A percentile compares a stretch with the other conserved stretches of the same genome.
These are phyloP conservation scores for Tuber magnatum DNA, from an alignment of 495 filamentous ascomycete genomes.

Conservation along the genomic window DNA sequence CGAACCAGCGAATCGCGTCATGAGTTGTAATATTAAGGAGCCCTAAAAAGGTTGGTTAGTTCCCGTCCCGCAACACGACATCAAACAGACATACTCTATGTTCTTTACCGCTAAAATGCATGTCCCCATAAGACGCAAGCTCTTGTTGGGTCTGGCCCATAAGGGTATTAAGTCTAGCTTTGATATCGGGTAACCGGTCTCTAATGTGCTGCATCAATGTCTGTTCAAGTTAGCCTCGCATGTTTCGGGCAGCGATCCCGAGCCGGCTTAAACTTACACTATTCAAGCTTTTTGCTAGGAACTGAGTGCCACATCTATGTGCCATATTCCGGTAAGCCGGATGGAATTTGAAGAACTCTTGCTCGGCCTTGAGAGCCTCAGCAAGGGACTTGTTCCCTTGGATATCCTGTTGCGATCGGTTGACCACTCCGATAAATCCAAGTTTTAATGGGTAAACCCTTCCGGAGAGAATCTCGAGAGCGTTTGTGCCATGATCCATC, in stretches of 20 bases:
- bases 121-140: slow-evolving; percentile 94
- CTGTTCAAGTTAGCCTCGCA: slow-evolving; percentile 20
- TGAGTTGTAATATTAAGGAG: slow-evolving; percentile 88
- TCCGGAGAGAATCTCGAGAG: slow-evolving; percentile 90
- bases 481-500: slow-evolving; percentile 99
- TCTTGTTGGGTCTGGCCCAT: slow-evolving; percentile 99
- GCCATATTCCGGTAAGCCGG: slow-evolving; percentile 97
- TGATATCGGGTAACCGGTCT: slow-evolving; percentile 93
- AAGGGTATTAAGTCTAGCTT: slow-evolving; percentile 89
- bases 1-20: slow-evolving; percentile 95
- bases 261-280: slow-evolving; percentile 41
- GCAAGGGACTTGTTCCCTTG: slow-evolving; percentile 85
- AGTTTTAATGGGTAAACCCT: slow-evolving; percentile 95
- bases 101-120: slow-evolving; percentile 95
- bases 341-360: slow-evolving; percentile 94
- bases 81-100: slow-evolving; percentile 51
- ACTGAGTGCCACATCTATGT: slow-evolving; percentile 87
- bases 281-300: slow-evolving; percentile 90
- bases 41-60: slow-evolving; percentile 47
- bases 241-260: background rate
- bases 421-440: slow-evolving; percentile 97
- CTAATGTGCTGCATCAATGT: slow-evolving; percentile 96
- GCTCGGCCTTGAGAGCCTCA: slow-evolving; percentile 80
- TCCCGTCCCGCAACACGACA: background rate
- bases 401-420: slow-evolving; percentile 97